Percentiles rank a stretch among this genome's conserved stretches.
Evolutionary conservation across 2,329 filamentous ascomycete species (phyloP).

Genomic region (Fusarium sulawesiense): DNA sequence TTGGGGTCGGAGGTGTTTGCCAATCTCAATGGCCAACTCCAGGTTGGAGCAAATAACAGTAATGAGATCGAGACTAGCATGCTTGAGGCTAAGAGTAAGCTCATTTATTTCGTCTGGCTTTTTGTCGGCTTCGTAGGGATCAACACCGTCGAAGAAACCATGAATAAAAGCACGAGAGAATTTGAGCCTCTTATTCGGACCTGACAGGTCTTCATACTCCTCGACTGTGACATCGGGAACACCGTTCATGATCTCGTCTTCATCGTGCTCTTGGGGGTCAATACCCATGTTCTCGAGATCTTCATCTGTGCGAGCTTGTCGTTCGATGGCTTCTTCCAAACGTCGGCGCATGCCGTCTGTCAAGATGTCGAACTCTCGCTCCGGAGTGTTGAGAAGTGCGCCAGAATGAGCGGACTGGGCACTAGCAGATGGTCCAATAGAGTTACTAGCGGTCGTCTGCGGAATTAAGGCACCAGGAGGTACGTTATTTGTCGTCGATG

Average conservation of each 20-base stretch:
- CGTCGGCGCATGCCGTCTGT: slow-evolving; percentile 18
- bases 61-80: slow-evolving; percentile 56
- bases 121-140: slow-evolving; percentile 45
- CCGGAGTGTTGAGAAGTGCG: slow-evolving; percentile 4
- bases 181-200: slow-evolving; percentile 44
- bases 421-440: background rate
- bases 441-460: background rate
- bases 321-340: slow-evolving; percentile 19
- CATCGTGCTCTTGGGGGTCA: background rate
- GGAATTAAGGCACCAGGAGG: background rate
- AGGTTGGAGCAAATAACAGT: slow-evolving; percentile 56
- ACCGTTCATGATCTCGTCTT: slow-evolving; percentile 6
- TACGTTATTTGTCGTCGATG: background rate
- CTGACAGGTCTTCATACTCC: slow-evolving; percentile 18
- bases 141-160: slow-evolving; percentile 46
- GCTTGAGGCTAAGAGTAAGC: slow-evolving; percentile 37
- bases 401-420: background rate
- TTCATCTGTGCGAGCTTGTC: slow-evolving; percentile 20
- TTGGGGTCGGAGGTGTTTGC: slow-evolving; percentile 62
- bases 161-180: slow-evolving; percentile 46
- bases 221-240: slow-evolving; percentile 17
- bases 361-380: slow-evolving; percentile 5
- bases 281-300: slow-evolving; percentile 24
- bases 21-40: slow-evolving; percentile 66
- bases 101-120: slow-evolving; percentile 16